These are phyloP conservation scores for Austroboletus niveus DNA, from an alignment of 1,284 basidiomycete species.

Conservation along the genomic window DNA sequence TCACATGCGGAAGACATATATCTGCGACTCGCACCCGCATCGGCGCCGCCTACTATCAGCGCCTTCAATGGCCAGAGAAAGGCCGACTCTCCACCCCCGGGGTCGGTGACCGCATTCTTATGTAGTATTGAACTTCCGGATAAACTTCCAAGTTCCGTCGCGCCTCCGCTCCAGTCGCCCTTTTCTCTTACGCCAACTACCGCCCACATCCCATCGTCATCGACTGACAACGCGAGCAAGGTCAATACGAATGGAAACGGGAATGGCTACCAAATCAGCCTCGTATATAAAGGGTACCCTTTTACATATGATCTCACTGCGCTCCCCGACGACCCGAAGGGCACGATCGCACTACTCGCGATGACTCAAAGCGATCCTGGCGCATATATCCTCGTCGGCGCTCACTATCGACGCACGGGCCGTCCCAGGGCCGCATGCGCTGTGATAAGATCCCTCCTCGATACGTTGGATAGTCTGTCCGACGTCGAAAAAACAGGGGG, in stretches of 20 bases:
- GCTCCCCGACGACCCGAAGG: conserved; percentile 30
- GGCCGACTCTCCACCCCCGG: conserved; percentile 12
- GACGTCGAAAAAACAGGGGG: conserved; percentile 17
- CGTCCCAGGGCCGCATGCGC: conserved; percentile 29
- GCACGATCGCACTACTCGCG: conserved; percentile 25
- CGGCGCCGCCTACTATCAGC: conserved; percentile 1
- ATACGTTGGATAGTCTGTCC: conserved; percentile 8
- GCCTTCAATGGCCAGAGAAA: conserved; percentile 1
- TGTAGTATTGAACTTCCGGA: conserved; percentile 25
- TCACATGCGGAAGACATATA: conserved; percentile 12
- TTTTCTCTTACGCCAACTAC: conserved; percentile 6
- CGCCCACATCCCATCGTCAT: conserved; percentile 10
- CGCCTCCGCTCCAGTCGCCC: conserved; percentile 11
- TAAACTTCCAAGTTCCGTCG: conserved; percentile 7
- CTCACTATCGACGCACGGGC: conserved; percentile 34
- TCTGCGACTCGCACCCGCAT: conserved; percentile 18
- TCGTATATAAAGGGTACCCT: conserved; percentile 27
- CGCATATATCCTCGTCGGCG: conserved; percentile 29
- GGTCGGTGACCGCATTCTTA: conserved; percentile 23
- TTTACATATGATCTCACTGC: conserved; percentile 27
- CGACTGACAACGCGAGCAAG: conserved; percentile 3
- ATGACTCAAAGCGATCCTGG: conserved; percentile 32
- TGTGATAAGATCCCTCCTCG: conserved; percentile 27
- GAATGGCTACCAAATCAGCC: conserved; percentile 19
- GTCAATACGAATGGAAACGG: not conserved